A percentile compares a stretch with the other conserved stretches of the same genome.
Conservation (phyloP, 2,329 filamentous ascomycete genomes). For the Penicillium sp. region DNA sequence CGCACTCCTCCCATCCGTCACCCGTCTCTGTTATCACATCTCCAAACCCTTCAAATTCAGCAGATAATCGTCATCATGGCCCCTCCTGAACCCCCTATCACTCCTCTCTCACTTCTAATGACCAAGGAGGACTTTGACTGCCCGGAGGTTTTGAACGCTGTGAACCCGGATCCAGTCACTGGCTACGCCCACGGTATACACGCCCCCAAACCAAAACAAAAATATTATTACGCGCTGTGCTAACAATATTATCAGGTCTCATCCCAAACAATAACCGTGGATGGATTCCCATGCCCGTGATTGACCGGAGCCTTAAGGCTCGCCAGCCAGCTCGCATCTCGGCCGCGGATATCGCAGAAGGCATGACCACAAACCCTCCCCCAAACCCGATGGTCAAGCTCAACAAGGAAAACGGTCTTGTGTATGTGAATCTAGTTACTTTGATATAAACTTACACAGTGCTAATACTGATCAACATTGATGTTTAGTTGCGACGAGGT, state of each 20-base stretch:
- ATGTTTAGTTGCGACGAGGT: not conserved
- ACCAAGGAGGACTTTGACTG: not conserved
- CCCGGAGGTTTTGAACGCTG: not conserved
- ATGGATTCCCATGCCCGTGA: not conserved
- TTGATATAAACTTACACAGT: not conserved
- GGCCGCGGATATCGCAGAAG: not conserved
- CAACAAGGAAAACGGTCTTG: not conserved
- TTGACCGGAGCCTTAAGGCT: not conserved
- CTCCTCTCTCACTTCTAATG: not conserved
- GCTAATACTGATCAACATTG: not conserved
- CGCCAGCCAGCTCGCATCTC: not conserved
- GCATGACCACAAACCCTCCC: not conserved
- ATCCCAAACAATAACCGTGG: not conserved
- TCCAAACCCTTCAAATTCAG: not conserved
- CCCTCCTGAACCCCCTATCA: not conserved
- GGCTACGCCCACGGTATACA: not conserved
- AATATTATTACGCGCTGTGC: not conserved
- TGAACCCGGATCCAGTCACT: not conserved
- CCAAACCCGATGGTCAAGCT: not conserved
- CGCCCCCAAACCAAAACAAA: not conserved
- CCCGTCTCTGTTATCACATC: too few species aligned
- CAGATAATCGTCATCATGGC: not conserved
- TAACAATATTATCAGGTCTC: not conserved
- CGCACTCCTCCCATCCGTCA: too few species aligned
- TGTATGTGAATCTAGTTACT: not conserved